These are phyloP conservation scores for Hypoxylon trugodes DNA, from an alignment of 495 filamentous ascomycete genomes.

Conservation along the genomic window DNA sequence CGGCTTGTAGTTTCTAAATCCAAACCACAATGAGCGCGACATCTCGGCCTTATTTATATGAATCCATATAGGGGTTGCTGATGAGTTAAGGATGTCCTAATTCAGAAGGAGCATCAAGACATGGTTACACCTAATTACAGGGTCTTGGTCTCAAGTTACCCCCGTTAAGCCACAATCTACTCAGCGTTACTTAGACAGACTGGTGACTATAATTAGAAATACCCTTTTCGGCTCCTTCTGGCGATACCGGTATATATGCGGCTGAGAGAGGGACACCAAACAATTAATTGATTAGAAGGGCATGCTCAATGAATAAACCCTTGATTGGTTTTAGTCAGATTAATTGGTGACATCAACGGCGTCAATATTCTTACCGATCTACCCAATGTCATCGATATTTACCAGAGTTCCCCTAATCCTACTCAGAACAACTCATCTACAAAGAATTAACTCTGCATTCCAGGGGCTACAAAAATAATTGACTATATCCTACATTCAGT, in stretches of 20 bases:
- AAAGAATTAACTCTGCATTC: background rate
- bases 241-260: conserved; percentile 9
- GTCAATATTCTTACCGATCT: conserved; percentile 14
- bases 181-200: background rate
- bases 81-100: conserved; percentile 3
- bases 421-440: background rate
- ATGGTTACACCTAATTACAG: conserved; percentile 6
- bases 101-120: conserved; percentile 24
- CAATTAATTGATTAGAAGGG: background rate
- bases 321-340: conserved; percentile 1
- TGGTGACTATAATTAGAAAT: conserved; percentile 29
- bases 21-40: background rate
- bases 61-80: conserved; percentile 2
- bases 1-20: background rate
- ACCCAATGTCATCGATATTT: conserved; percentile 13
- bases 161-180: background rate
- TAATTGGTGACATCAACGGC: conserved; percentile 9
- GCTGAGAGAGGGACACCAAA: conserved; percentile 2
- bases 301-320: background rate
- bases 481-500: background rate
- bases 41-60: conserved; percentile 23
- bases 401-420: conserved; percentile 3
- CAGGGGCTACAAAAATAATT: background rate
- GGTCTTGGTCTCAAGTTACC: background rate
- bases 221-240: conserved; percentile 8